These are phyloP conservation scores for Eremochloa ophiuroides DNA, from an alignment of 176 grass and related monocot genomes.

Conservation along the genomic window DNA sequence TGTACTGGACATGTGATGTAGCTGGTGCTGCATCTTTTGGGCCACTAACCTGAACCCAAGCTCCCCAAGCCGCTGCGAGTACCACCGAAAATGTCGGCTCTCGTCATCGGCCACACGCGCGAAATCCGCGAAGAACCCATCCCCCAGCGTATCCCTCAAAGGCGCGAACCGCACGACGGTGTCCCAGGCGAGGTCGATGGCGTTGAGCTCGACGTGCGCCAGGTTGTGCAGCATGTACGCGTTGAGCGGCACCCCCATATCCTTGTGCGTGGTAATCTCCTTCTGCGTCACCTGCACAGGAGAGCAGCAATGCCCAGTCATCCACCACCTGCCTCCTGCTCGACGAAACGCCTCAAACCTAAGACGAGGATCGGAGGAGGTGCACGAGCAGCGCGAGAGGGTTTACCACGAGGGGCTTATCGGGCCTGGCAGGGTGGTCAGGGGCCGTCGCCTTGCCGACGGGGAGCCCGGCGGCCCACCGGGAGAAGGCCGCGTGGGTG, in stretches of 20 bases:
- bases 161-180: conserved; percentile 86
- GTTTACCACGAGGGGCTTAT: conserved; percentile 60
- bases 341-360: conserved; percentile 23
- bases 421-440: conserved; percentile 49
- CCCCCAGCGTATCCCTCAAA: conserved; percentile 52
- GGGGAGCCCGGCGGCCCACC: conserved; percentile 44
- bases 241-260: conserved; percentile 74
- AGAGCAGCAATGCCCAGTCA: not conserved
- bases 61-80: conserved; percentile 74
- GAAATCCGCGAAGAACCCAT: conserved; percentile 80
- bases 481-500: conserved; percentile 74
- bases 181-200: conserved; percentile 92
- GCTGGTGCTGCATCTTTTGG: not conserved
- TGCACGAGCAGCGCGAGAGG: not conserved
- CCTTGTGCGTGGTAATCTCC: conserved; percentile 76
- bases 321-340: not conserved
- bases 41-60: conserved; percentile 73
- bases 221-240: conserved; percentile 95
- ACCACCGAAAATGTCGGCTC: conserved; percentile 91
- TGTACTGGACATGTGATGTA: no score
- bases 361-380: not conserved
- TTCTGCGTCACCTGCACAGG: conserved; percentile 60
- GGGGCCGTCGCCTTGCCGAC: conserved; percentile 44
- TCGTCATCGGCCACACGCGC: conserved; percentile 86
- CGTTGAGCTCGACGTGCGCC: conserved; percentile 93